phyloP scores from a whole-genome alignment of 2,329 filamentous ascomycete genomes.

The Xylariaceae sp. region DNA sequence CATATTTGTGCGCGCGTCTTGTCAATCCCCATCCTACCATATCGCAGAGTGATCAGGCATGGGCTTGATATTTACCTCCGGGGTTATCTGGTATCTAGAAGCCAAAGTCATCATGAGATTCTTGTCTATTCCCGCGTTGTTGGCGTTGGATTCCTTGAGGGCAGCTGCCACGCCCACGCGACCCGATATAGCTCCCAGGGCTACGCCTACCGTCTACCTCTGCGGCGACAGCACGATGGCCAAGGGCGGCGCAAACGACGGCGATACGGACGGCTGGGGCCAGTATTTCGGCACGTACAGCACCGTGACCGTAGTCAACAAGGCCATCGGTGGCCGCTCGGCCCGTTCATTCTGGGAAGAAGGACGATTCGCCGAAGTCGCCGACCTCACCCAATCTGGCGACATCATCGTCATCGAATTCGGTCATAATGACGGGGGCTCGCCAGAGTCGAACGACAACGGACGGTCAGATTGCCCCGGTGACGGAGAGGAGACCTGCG shows the following conservation, averaged over 20 bases:
- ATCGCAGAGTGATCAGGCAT: too few relatives aligned
- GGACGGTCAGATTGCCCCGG: constrained; percentile 54
- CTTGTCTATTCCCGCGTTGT: constrained; percentile 6
- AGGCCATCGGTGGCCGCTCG: constrained; percentile 56
- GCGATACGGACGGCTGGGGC: constrained; percentile 50
- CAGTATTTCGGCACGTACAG: constrained; percentile 49
- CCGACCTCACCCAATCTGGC: constrained; percentile 42
- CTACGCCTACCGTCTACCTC: constrained; percentile 41
- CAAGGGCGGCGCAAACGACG: constrained; percentile 34
- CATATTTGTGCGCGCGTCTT: constrained; percentile 4
- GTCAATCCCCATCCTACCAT: neutral
- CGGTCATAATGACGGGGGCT: constrained; percentile 64
- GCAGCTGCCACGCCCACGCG: constrained; percentile 15
- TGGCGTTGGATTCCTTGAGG: constrained; percentile 8
- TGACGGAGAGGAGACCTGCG: constrained; percentile 46
- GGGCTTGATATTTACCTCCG: too few relatives aligned
- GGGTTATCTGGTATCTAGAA: neutral
- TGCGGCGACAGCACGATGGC: constrained; percentile 54
- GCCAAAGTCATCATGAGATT: constrained; percentile 11
- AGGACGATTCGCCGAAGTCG: constrained; percentile 53
- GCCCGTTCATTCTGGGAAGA: constrained; percentile 58
- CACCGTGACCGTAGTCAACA: constrained; percentile 46
- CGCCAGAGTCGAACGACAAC: constrained; percentile 49
- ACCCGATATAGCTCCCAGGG: constrained; percentile 19
- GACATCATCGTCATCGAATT: constrained; percentile 66